Evolutionary conservation across 176 grass and related monocot species (phyloP), one percentile per base, ranked within the genome.

Genomic region (Carex myosuroides): DNA sequence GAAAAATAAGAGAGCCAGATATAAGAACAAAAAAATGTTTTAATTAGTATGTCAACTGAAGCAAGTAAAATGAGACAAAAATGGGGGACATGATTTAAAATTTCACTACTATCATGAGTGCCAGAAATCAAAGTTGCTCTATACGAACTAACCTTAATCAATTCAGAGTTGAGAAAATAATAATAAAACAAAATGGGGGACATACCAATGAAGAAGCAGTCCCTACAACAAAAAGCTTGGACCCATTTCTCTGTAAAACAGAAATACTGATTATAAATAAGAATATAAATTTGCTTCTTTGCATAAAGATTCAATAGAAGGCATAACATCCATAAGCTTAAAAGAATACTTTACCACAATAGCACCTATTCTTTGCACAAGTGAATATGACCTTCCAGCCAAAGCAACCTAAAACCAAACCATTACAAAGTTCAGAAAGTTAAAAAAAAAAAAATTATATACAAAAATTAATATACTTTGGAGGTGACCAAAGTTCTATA

Each of bases 321-420:
- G n/a, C 17, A 48, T 11, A 79, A 72, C 69, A 83, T 71, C 70
- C 53, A n/a, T 67, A 78, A 60, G 3, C 20, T 68, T 69, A 79
- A 63, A n/a, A 79, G 9, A 69, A 17, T 52, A 91, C 14, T 91
- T 89, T 95, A 98, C 96, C 93, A 86, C 41, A 85, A 98, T 93
- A 62, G 96, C 96, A 90, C 96, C 96, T 84, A 93, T n/a, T 83
- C 96, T 91, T 82, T 98, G 96, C 88, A 93, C 79, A 85, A 98
- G 37, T 74, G 96, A 89, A 77, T 92, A 98, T 26, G 96, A 98
- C 60, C 75, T 89, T 89, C 96, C 93, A 86, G 91, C 83, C 85
- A 95, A 90, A 90, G 96, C 93, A 89, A 98, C 66, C 96, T 98
- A 75, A 80, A 84, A 79, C 32, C 84, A 71, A 82, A 75, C 17